Base-by-base conservation (phyloP, 192 early-diverging fungal genomes). In the Gaertneriomyces semiglobifer region DNA sequence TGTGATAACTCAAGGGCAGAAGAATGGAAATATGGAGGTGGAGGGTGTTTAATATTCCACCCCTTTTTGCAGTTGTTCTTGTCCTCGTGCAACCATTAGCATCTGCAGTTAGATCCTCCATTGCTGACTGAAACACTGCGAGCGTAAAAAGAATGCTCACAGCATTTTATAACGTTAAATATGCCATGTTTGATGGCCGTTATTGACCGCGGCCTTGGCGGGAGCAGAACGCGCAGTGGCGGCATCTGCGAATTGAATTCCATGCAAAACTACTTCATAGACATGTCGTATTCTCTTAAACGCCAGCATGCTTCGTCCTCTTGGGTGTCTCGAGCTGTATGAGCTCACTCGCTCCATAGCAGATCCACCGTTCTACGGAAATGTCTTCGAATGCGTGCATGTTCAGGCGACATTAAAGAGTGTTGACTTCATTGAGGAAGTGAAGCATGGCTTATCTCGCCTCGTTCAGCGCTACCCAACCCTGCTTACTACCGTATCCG, bases 331-430 rank as follows among this genome's bases (percentile, higher is more conserved):
- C 2, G 48, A 50, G 48, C 48, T 50, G 48, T 50, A 50, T 50
- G 48, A 50, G 3, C 18, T 50, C 12, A 50, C 48, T 12, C 48
- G 48, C 48, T 50, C 48, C 48, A 50, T 50, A n/a, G 48, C 18
- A 50, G 48, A 50, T 18, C 48, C 48, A 18, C 48, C 48, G 12
- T 50, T 50, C 48, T 50, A 50, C 48, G 48, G 48, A 50, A 50
- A 50, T 50, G 48, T 50, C 48, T 50, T 50, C 18, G 48, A 18
- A n/a, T 50, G 48, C 48, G 48, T 50, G 48, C 48, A 50, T 0
- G 12, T 50, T 50, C 48, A 50, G 18, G 18, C 48, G 48, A 50
- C 48, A 18, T 12, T 2, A 18, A 50, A 12, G 18, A 50, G 1
- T 50, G 12, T 50, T 18, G 2, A 3, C 18, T 50, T 50, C 18